Evolutionary conservation across 805 yeast species (phyloP).

Genomic region (Monosporozyma servazzii): DNA sequence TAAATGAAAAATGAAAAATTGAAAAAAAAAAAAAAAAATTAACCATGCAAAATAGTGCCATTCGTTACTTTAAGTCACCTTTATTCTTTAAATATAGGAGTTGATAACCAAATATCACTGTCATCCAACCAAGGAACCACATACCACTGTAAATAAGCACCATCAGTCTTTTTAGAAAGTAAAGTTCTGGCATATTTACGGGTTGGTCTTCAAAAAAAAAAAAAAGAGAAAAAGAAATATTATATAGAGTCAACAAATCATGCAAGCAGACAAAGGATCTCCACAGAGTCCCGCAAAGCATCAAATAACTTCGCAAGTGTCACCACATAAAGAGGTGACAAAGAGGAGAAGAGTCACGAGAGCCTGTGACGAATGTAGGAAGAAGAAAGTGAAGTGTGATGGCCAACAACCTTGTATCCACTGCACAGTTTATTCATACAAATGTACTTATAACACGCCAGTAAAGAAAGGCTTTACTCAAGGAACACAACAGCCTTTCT

Average conservation of each 20-base stretch:
- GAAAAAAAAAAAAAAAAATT: not conserved
- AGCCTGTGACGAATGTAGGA: constrained; percentile 46
- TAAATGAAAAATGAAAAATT: not conserved
- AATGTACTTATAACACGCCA: constrained; percentile 79
- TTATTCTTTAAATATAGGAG: too few relatives aligned
- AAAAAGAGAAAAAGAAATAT: too few relatives aligned
- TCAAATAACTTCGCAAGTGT: not conserved
- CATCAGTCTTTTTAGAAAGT: too few relatives aligned
- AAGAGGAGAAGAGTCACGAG: constrained; percentile 34
- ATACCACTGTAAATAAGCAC: too few relatives aligned
- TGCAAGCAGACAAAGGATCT: not conserved
- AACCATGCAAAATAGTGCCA: not conserved
- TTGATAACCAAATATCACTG: too few relatives aligned
- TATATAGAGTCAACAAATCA: not conserved
- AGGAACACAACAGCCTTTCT: not conserved
- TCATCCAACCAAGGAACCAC: too few relatives aligned
- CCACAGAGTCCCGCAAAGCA: not conserved
- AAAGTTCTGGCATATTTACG: too few relatives aligned
- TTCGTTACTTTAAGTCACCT: not conserved
- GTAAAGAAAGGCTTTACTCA: constrained; percentile 25
- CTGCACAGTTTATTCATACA: constrained; percentile 80
- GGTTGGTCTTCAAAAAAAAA: not conserved
- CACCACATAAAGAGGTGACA: constrained; percentile 4
- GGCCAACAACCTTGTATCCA: constrained; percentile 79
- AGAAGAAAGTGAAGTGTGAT: constrained; percentile 74